Base-by-base conservation (phyloP, 495 filamentous ascomycete genomes). In the Aspergillus ostianus region DNA sequence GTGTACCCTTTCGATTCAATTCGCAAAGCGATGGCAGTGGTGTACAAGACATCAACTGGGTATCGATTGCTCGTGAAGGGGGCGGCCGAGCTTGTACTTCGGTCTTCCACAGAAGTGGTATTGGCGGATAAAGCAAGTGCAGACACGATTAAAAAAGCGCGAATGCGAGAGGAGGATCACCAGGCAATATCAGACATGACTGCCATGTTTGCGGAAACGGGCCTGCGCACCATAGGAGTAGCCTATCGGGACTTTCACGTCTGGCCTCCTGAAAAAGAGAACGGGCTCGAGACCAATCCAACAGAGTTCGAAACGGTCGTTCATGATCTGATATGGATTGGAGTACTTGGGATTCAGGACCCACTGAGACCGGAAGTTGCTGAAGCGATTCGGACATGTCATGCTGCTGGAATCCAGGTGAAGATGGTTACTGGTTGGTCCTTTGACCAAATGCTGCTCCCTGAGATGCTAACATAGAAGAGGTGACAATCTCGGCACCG, bases 401-500 rank as follows among this genome's bases (percentile, higher is more conserved):
- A 90, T 63, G 79, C 79, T 32, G 91, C 91, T 13, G 91, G 91
- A 58, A 90, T 95, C 6, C 76, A 89, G 55, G 89, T 93, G 52
- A 89, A 91, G 64, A 96, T 96, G 91, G 91, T 96, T 51, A 96
- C 91, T 12, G 77, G 91, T 57, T 12, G 32, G 55, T 30, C 32
- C n/a, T 4, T 32, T 10, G 17, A 29, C 8, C 21, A 26, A 5
- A 18, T 57, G n/a, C 32, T 8, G 13, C 29, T 18, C 4, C 2
- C 20, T 50, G 6, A 26, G 20, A 21, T 17, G 4, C 55, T 49
- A 57, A 57, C 26, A 17, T 29, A 32, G 19, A 29, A 29, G 29
- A 57, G 55, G 55, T 27, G 91, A 96, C 72, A 96, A 96, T 67
- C 76, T 89, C 59, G 76, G 86, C 44, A 96, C 91, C 13, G 91